These are phyloP conservation scores for Erodium chrysanthum DNA, from an alignment of 441 rosid genomes.

Conservation along the genomic window DNA sequence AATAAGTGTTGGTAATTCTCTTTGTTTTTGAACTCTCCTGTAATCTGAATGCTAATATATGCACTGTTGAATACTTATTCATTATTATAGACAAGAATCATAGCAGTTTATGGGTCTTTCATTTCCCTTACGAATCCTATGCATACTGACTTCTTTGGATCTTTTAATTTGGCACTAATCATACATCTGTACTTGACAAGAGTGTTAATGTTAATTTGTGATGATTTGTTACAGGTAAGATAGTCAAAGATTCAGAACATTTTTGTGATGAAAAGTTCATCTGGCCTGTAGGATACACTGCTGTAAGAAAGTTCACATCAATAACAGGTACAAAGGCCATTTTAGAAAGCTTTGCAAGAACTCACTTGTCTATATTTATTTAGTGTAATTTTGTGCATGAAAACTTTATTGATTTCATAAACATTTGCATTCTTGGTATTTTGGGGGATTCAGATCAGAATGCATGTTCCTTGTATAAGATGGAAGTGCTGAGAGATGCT, in stretches of 20 bases:
- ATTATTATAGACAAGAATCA: background rate
- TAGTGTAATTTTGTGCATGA: background rate
- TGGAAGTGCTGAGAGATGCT: conserved; percentile 91
- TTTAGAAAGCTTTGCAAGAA: background rate
- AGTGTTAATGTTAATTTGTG: background rate
- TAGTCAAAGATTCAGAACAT: conserved; percentile 70
- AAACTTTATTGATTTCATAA: background rate
- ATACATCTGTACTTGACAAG: background rate
- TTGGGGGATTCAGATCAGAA: conserved; percentile 50
- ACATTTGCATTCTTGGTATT: background rate
- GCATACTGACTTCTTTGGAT: background rate
- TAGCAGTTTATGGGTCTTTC: background rate
- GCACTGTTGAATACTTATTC: background rate
- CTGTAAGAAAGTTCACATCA: conserved; percentile 68
- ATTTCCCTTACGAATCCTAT: background rate
- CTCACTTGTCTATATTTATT: background rate
- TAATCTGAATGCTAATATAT: background rate
- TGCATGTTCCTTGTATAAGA: conserved; percentile 55
- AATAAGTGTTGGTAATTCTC: conserved; percentile 61
- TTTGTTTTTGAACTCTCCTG: conserved; percentile 4
- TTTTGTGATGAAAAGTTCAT: conserved; percentile 62
- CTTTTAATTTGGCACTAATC: background rate
- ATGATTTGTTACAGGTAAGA: conserved; percentile 52
- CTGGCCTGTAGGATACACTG: conserved; percentile 97
- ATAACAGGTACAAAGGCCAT: conserved; percentile 38